Conservation (phyloP, 192 early-diverging fungal species). For the Thamnidium elegans region DNA sequence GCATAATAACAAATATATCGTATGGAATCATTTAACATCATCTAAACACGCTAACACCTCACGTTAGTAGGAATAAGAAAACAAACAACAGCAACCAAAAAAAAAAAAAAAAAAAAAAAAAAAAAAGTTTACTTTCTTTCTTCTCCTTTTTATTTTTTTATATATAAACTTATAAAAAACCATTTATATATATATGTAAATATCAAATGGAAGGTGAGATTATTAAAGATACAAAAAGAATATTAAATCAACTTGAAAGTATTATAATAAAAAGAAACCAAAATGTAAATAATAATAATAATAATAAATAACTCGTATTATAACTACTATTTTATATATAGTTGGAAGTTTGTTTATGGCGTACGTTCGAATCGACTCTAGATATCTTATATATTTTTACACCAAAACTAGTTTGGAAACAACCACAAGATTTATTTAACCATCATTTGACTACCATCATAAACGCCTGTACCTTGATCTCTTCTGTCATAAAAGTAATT, state of each 20-base stretch:
- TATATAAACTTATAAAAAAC: too few species aligned
- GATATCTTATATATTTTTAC: conserved; percentile 8
- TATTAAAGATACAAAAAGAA: not conserved
- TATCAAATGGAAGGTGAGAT: not conserved
- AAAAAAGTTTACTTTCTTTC: too few species aligned
- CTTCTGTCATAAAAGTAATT: too few species aligned
- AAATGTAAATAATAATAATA: conserved; percentile 2
- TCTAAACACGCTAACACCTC: too few species aligned
- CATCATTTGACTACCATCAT: conserved; percentile 7
- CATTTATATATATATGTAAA: too few species aligned
- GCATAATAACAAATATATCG: too few species aligned
- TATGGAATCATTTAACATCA: too few species aligned
- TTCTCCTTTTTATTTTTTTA: too few species aligned
- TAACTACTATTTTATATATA: not conserved
- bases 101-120: too few species aligned
- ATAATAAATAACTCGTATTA: not conserved
- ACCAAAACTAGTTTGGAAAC: conserved; percentile 7
- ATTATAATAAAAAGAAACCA: conserved; percentile 6
- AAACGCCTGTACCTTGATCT: too few species aligned
- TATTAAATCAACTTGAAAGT: not conserved
- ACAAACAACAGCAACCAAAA: too few species aligned
- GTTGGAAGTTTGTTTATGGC: conserved; percentile 7
- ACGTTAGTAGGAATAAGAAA: too few species aligned
- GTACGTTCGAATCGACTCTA: not conserved
- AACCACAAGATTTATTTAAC: not conserved